A percentile compares a stretch with the other conserved stretches of the same genome.
phyloP scores from a whole-genome alignment of 2,329 filamentous ascomycete genomes.

The Coniochaeta sp. region DNA sequence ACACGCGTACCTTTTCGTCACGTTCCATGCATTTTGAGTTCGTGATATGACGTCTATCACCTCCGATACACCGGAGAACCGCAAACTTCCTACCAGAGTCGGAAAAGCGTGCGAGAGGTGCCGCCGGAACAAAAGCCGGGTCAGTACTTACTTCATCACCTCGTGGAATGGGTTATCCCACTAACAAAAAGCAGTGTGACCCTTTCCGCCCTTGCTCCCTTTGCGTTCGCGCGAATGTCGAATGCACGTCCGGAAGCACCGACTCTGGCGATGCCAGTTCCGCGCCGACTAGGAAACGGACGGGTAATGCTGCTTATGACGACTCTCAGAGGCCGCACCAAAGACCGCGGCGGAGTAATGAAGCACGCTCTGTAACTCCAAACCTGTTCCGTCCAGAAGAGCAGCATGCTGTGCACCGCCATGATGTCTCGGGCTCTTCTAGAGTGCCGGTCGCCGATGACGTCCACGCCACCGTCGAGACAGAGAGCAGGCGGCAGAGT shows the following conservation, averaged over 20 bases:
- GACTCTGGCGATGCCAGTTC: background rate
- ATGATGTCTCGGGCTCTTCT: background rate
- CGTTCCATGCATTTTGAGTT: background rate
- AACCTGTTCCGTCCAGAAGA: background rate
- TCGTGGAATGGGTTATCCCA: background rate
- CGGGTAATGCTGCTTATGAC: background rate
- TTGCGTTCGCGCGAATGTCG: background rate
- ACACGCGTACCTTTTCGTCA: background rate
- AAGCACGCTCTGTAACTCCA: background rate
- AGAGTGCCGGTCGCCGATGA: too few species aligned
- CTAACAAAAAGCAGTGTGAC: background rate
- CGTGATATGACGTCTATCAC: background rate
- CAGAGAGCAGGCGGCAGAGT: background rate
- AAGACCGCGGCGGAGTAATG: background rate
- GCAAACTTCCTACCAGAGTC: background rate
- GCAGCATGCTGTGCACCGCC: background rate
- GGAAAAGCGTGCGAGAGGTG: background rate
- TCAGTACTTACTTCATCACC: background rate
- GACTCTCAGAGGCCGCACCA: background rate
- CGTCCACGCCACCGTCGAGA: background rate
- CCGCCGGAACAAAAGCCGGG: background rate
- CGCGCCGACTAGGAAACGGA: background rate
- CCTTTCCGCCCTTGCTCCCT: background rate
- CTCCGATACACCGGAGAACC: too few species aligned
- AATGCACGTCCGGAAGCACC: background rate